Evolutionary conservation across 2,329 filamentous ascomycete genomes (phyloP).

Genomic region (Scedosporium boydii): DNA sequence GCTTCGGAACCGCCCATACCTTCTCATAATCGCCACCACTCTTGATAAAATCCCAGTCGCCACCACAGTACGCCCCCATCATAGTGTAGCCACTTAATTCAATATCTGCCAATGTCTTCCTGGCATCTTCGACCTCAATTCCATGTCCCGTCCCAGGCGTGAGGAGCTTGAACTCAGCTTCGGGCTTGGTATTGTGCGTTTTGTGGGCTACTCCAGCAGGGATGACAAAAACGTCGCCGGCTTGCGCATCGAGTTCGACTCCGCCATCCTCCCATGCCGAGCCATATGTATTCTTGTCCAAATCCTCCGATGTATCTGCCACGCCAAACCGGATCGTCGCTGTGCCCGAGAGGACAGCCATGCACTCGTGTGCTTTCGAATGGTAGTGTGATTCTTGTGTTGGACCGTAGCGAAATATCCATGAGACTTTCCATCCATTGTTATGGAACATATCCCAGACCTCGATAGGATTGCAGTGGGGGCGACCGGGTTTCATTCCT

Average conservation of each 20-base stretch:
- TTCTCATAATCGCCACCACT: conserved; percentile 31
- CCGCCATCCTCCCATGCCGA: conserved; percentile 30
- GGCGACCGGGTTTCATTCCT: conserved; percentile 14
- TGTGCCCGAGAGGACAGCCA: too few species aligned
- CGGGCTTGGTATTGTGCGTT: too few species aligned
- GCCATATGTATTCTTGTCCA: conserved; percentile 26
- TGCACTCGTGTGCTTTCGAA: conserved; percentile 40
- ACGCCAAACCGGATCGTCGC: too few species aligned
- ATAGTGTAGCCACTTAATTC: too few species aligned
- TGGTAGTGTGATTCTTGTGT: conserved; percentile 47
- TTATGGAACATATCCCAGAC: conserved; percentile 31
- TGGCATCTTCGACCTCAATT: too few species aligned
- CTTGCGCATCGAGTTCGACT: conserved; percentile 31
- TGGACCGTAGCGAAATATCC: conserved; percentile 44
- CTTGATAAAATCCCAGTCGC: conserved; percentile 39
- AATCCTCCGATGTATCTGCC: conserved; percentile 23
- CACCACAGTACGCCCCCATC: conserved; percentile 39
- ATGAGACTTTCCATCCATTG: conserved; percentile 41
- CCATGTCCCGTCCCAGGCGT: too few species aligned
- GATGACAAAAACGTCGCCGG: conserved; percentile 46
- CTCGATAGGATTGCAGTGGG: conserved; percentile 15
- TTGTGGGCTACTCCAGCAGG: too few species aligned
- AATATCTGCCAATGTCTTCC: too few species aligned
- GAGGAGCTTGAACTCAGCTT: too few species aligned
- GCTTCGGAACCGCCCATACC: conserved; percentile 33